Percentiles rank a stretch among this genome's conserved stretches.
phyloP scores from a whole-genome alignment of 768 basidiomycete species.

The Rossbeevera mucosa region DNA sequence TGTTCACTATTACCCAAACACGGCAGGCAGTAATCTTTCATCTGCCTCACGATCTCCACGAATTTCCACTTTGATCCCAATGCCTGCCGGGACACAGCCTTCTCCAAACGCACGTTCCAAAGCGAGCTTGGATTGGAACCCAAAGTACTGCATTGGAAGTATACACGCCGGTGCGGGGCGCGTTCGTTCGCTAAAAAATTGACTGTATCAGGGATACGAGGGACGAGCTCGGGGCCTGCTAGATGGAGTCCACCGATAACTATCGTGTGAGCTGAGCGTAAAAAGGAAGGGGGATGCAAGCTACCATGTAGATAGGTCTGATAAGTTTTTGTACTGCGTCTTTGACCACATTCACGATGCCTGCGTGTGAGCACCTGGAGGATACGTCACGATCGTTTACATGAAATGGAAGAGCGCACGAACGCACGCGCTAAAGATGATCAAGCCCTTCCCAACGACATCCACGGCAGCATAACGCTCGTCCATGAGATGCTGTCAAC shows the following conservation, averaged over 20 bases:
- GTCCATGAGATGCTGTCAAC: slow-evolving; percentile 66
- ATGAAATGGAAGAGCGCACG: slow-evolving; percentile 26
- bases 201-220: slow-evolving; percentile 65
- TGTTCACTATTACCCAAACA: slow-evolving; percentile 7
- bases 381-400: neutral
- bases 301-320: slow-evolving; percentile 74
- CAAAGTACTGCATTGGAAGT: slow-evolving; percentile 83
- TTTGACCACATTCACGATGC: slow-evolving; percentile 77
- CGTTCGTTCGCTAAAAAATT: slow-evolving; percentile 56
- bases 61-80: slow-evolving; percentile 62
- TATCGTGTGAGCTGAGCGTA: neutral
- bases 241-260: slow-evolving; percentile 76
- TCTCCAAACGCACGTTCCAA: slow-evolving; percentile 67
- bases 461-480: slow-evolving; percentile 77
- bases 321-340: slow-evolving; percentile 60
- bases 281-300: neutral
- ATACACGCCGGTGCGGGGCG: slow-evolving; percentile 62
- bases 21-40: slow-evolving; percentile 19
- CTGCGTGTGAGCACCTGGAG: slow-evolving; percentile 67
- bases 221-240: slow-evolving; percentile 60
- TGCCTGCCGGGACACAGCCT: slow-evolving; percentile 73
- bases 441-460: slow-evolving; percentile 74
- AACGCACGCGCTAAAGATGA: slow-evolving; percentile 80
- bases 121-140: slow-evolving; percentile 71
- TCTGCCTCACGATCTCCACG: slow-evolving; percentile 45